These are phyloP conservation scores for Primulina eburnea DNA, from an alignment of 257 asterid species.

Conservation along the genomic window DNA sequence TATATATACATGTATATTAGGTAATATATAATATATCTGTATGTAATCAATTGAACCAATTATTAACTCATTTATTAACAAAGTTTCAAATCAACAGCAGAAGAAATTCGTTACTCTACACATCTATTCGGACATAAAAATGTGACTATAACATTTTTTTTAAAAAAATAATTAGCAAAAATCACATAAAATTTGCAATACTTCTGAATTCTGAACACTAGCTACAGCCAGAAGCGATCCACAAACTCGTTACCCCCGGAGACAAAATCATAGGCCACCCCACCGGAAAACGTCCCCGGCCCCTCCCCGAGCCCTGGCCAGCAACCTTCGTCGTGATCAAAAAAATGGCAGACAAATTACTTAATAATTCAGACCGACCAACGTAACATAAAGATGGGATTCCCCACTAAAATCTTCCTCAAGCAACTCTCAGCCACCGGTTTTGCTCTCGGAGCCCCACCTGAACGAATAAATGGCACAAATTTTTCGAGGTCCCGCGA, in stretches of 20 bases:
- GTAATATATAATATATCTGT: background rate
- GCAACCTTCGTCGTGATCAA: background rate
- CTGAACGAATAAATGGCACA: constrained; percentile 30
- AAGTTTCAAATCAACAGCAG: constrained; percentile 19
- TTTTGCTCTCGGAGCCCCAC: constrained; percentile 31
- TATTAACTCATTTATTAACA: background rate
- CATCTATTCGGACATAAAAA: constrained; percentile 4
- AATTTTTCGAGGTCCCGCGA: constrained; percentile 36
- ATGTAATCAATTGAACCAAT: constrained; percentile 2
- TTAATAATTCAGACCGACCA: constrained; percentile 46
- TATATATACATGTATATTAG: too few relatives aligned
- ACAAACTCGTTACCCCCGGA: background rate
- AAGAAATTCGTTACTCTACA: background rate
- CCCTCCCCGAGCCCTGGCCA: background rate
- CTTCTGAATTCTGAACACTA: background rate
- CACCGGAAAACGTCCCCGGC: background rate
- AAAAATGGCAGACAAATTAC: constrained; percentile 54
- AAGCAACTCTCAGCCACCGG: constrained; percentile 35
- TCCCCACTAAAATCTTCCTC: constrained; percentile 35
- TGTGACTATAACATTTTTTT: constrained; percentile 2
- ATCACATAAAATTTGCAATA: constrained; percentile 17
- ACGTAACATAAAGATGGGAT: constrained; percentile 31
- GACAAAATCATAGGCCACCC: background rate
- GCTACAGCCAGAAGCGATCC: background rate
- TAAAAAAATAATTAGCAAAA: constrained; percentile 13